These are phyloP conservation scores for Diaporthe ampelina DNA, from an alignment of 2,329 filamentous ascomycete species.

Conservation along the genomic window DNA sequence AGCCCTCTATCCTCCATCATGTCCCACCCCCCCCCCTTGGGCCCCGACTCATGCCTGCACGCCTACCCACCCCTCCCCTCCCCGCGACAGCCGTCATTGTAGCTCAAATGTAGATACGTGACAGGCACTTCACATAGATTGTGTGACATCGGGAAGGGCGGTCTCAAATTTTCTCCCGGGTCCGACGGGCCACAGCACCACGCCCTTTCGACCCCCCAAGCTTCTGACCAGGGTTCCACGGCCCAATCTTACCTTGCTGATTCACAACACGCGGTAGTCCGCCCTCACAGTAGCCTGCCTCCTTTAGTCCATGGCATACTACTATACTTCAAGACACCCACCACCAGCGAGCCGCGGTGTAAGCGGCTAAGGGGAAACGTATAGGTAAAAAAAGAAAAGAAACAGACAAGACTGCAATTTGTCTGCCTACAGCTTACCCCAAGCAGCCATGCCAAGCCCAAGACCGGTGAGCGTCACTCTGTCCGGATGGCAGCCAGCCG, in stretches of 20 bases:
- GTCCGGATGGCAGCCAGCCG: constrained; percentile 2
- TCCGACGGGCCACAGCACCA: constrained; percentile 6
- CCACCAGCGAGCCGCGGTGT: not conserved
- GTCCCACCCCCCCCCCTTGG: no score
- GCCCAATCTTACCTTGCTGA: constrained; percentile 7
- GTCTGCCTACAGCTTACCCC: constrained; percentile 6
- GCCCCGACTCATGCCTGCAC: constrained; percentile 1
- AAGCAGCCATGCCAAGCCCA: constrained; percentile 10
- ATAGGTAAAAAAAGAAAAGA: no score
- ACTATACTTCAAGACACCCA: not conserved
- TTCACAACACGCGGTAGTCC: constrained; percentile 21
- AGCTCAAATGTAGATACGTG: not conserved
- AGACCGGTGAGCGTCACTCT: constrained; percentile 27
- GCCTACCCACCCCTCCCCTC: not conserved
- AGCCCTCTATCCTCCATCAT: not conserved
- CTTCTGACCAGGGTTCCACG: constrained; percentile 27
- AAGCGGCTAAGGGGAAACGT: not conserved
- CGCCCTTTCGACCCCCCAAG: constrained; percentile 11
- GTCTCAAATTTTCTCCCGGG: constrained; percentile 31
- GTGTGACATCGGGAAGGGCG: constrained; percentile 19
- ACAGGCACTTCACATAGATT: not conserved
- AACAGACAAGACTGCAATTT: not conserved
- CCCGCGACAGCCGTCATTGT: not conserved
- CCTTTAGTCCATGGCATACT: not conserved
- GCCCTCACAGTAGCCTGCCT: constrained; percentile 7